phyloP scores from a whole-genome alignment of 2,329 filamentous ascomycete genomes.

The Chrysoporthe cubensis region DNA sequence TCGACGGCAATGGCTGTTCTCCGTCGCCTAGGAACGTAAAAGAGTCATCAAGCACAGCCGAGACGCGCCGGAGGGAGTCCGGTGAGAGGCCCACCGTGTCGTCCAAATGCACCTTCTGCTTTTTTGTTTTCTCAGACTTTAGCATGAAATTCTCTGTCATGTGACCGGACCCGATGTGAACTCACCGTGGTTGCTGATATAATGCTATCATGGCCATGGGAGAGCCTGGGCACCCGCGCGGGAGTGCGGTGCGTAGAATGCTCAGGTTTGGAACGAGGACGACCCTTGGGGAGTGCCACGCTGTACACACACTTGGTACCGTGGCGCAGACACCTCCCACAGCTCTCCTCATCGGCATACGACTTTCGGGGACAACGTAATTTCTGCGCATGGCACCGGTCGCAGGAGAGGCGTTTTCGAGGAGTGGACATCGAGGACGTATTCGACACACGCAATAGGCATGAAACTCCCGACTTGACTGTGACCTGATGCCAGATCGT shows the following conservation, averaged over 20 bases:
- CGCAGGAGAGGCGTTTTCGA: background rate
- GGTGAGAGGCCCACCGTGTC: background rate
- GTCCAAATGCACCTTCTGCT: background rate
- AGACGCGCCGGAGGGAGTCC: background rate
- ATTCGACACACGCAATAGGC: background rate
- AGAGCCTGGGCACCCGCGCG: background rate
- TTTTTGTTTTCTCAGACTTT: background rate
- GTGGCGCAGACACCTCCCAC: background rate
- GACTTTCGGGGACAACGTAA: conserved; percentile 3
- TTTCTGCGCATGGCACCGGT: conserved; percentile 11
- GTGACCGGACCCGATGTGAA: background rate
- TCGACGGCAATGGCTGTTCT: background rate
- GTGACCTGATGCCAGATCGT: no score
- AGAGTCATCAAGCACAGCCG: background rate
- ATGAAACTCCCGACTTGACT: no score
- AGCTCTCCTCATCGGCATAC: background rate
- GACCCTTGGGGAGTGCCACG: background rate
- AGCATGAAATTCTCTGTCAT: background rate
- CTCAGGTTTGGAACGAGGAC: background rate
- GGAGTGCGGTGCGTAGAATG: background rate
- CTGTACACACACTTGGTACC: conserved; percentile 5
- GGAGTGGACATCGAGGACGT: background rate
- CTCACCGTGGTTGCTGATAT: background rate
- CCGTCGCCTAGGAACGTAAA: background rate
- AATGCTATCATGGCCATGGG: background rate